Conservation (phyloP, 257 asterid species). For the Penstemon davidsonii region DNA sequence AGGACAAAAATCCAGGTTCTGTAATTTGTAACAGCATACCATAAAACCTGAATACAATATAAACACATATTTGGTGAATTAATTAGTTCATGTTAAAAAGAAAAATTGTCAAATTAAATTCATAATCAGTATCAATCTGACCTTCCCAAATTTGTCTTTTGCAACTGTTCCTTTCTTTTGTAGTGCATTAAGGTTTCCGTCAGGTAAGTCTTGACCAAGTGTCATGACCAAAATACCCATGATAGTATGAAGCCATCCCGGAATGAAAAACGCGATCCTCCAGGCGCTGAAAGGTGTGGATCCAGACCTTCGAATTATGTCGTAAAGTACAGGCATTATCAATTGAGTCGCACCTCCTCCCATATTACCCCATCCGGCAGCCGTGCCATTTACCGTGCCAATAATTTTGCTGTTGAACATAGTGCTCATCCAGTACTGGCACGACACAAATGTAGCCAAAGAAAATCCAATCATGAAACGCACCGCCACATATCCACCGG, state of each 20-base stretch:
- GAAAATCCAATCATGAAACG: no score
- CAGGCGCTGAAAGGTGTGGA: no score
- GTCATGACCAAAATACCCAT: background rate
- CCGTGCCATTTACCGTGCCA: background rate
- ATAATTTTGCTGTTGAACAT: background rate
- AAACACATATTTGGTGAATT: background rate
- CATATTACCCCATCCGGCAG: no score
- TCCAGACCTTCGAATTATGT: no score
- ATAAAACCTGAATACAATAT: background rate
- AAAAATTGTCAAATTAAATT: background rate
- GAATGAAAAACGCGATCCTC: background rate
- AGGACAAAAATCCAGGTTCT: no score
- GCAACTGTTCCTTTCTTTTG: background rate
- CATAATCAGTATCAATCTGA: background rate
- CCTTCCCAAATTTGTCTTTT: background rate
- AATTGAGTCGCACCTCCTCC: no score
- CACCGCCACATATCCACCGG: no score
- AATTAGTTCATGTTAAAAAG: no score
- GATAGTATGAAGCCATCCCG: slow-evolving; percentile 2
- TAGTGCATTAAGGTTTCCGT: background rate
- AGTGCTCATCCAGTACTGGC: no score
- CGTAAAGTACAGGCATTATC: no score
- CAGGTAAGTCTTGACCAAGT: background rate
- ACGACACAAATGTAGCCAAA: no score
- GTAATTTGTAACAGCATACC: no score